Percentiles rank a stretch among this genome's conserved stretches.
phyloP scores from a whole-genome alignment of 2,329 filamentous ascomycete genomes.

The Simplicillium sp. region DNA sequence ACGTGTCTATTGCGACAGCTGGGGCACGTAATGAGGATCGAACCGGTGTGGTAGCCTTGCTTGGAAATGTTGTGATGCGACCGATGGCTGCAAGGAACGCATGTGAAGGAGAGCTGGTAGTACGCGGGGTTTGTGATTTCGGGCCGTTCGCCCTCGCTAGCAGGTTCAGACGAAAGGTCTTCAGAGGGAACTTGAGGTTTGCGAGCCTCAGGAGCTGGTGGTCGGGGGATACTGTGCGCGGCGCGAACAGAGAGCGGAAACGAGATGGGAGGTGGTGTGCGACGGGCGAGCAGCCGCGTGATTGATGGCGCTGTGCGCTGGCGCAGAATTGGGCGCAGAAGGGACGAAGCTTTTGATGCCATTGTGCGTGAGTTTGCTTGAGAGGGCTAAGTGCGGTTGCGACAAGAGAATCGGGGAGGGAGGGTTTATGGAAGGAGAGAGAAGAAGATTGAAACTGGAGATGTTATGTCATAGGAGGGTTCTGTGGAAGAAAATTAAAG shows the following conservation, averaged over 20 bases:
- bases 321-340: constrained; percentile 8
- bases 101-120: constrained; percentile 89
- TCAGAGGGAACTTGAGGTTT: background rate
- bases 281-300: constrained; percentile 3
- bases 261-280: constrained; percentile 7
- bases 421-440: background rate
- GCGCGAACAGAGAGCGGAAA: constrained; percentile 14
- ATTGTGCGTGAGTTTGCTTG: constrained; percentile 19
- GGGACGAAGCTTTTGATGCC: constrained; percentile 8
- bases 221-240: constrained; percentile 26
- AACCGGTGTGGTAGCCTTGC: constrained; percentile 89
- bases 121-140: constrained; percentile 44
- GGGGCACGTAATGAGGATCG: constrained; percentile 82
- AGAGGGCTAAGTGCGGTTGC: constrained; percentile 1
- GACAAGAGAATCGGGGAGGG: constrained; percentile 3
- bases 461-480: too few relatives aligned
- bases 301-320: constrained; percentile 7
- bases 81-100: constrained; percentile 70
- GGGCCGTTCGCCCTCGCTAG: constrained; percentile 19
- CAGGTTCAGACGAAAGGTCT: constrained; percentile 9
- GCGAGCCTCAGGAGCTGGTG: constrained; percentile 9
- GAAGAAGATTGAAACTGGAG: too few relatives aligned
- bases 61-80: constrained; percentile 85
- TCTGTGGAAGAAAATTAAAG: too few relatives aligned
- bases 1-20: constrained; percentile 79